These are phyloP conservation scores for Neopestalotiopsis clavispora DNA, from an alignment of 2,329 filamentous ascomycete genomes.

Conservation along the genomic window DNA sequence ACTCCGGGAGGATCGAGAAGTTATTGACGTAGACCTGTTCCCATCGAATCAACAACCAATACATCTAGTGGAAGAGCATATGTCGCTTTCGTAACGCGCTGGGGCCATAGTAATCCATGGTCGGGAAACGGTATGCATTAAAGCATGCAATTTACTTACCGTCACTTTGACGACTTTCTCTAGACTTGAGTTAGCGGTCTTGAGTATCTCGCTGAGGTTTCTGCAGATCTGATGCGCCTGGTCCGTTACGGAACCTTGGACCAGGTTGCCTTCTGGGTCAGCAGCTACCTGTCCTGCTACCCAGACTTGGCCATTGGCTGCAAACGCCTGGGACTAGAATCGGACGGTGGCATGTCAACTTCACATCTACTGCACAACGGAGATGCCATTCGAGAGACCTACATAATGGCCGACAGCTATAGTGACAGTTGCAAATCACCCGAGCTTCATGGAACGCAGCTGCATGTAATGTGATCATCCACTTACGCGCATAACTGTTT, in stretches of 20 bases:
- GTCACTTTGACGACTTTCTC: conserved; percentile 5
- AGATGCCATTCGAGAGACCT: conserved; percentile 1
- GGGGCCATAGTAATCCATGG: not conserved
- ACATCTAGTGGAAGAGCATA: not conserved
- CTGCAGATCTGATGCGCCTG: conserved; percentile 13
- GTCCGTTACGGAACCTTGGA: conserved; percentile 2
- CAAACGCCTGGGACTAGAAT: conserved; percentile 10
- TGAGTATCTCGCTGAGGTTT: not conserved
- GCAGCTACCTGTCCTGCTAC: conserved; percentile 9
- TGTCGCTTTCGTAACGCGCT: not conserved
- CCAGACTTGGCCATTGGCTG: conserved; percentile 10
- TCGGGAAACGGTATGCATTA: not conserved
- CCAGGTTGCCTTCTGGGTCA: not conserved
- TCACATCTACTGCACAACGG: too few relatives aligned
- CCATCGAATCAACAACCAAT: not conserved
- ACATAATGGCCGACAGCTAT: conserved; percentile 10
- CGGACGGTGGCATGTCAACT: not conserved
- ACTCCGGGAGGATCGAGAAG: conserved; percentile 3
- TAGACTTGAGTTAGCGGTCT: not conserved
- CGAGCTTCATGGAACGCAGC: not conserved
- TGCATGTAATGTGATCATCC: too few relatives aligned
- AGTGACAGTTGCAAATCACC: not conserved
- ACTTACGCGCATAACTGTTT: conserved; percentile 10
- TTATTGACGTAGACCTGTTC: conserved; percentile 6
- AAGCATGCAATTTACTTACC: not conserved